Conservation (phyloP, 495 filamentous ascomycete species). For the Xylaria sp. region DNA sequence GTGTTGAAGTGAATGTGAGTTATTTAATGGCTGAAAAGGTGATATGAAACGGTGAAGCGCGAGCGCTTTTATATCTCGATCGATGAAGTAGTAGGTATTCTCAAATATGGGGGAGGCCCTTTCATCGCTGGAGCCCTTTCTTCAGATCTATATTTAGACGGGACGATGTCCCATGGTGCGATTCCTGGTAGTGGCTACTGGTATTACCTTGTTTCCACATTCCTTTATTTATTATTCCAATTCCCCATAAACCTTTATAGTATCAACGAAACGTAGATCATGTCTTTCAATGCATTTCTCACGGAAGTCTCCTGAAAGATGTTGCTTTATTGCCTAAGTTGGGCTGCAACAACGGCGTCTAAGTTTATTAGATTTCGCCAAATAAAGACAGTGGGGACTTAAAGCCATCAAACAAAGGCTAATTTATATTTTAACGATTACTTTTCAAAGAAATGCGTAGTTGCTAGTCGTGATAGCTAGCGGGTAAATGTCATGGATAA, state of each 20-base stretch:
- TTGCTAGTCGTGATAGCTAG: not conserved
- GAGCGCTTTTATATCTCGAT: not conserved
- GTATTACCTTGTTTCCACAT: not conserved
- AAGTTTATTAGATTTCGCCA: not conserved
- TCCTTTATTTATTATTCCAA: not conserved
- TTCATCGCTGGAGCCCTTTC: not conserved
- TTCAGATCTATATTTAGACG: not conserved
- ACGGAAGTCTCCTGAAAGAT: not conserved
- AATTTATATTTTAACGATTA: not conserved
- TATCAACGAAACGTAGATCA: not conserved
- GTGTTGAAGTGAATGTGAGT: not conserved
- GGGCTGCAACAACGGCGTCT: not conserved
- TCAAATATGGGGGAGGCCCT: not conserved
- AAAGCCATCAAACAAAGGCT: not conserved
- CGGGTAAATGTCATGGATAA: not conserved
- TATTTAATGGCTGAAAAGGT: not conserved
- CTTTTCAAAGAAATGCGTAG: not conserved
- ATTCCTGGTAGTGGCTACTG: not conserved
- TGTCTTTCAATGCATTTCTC: not conserved
- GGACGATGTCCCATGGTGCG: not conserved
- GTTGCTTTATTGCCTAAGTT: not conserved
- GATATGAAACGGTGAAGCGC: not conserved
- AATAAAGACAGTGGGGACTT: not conserved
- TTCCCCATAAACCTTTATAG: not conserved
- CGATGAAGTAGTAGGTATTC: not conserved